phyloP scores from a whole-genome alignment of 352 stramenopile genomes.

The Saprolegnia parasitica region DNA sequence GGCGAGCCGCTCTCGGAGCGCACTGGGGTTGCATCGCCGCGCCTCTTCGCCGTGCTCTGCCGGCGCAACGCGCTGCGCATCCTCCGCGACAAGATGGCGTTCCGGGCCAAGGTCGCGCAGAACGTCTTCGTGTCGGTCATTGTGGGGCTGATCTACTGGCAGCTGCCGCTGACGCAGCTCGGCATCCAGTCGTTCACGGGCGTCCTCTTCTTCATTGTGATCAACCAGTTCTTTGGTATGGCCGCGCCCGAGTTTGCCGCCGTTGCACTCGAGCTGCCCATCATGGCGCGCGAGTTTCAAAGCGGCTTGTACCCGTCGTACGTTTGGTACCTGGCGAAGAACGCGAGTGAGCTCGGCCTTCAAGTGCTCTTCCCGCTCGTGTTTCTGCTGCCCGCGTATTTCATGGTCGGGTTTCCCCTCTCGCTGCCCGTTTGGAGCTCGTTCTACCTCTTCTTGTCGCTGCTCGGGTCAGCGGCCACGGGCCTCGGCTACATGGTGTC shows the following conservation, averaged over 20 bases:
- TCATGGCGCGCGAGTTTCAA: constrained; percentile 44
- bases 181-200: constrained; percentile 46
- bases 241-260: constrained; percentile 37
- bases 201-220: constrained; percentile 40
- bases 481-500: constrained; percentile 38
- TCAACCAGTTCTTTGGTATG: constrained; percentile 44
- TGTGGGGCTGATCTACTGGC: constrained; percentile 45
- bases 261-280: constrained; percentile 41
- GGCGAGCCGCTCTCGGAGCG: neutral
- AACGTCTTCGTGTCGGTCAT: constrained; percentile 40
- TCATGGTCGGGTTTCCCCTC: constrained; percentile 39
- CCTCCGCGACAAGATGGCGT: constrained; percentile 34
- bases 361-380: constrained; percentile 43
- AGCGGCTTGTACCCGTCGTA: constrained; percentile 36
- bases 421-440: constrained; percentile 32
- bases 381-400: constrained; percentile 37
- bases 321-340: constrained; percentile 48
- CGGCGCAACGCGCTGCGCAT: constrained; percentile 42
- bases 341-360: constrained; percentile 41
- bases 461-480: constrained; percentile 32
- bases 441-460: constrained; percentile 34
- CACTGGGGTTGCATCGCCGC: constrained; percentile 1
- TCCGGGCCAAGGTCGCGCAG: constrained; percentile 34
- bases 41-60: constrained; percentile 41
- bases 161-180: constrained; percentile 38